Percentiles rank a stretch among this genome's conserved stretches.
These are phyloP conservation scores for Cladophialophora exuberans DNA, from an alignment of 2,329 filamentous ascomycete species.

Conservation along the genomic window DNA sequence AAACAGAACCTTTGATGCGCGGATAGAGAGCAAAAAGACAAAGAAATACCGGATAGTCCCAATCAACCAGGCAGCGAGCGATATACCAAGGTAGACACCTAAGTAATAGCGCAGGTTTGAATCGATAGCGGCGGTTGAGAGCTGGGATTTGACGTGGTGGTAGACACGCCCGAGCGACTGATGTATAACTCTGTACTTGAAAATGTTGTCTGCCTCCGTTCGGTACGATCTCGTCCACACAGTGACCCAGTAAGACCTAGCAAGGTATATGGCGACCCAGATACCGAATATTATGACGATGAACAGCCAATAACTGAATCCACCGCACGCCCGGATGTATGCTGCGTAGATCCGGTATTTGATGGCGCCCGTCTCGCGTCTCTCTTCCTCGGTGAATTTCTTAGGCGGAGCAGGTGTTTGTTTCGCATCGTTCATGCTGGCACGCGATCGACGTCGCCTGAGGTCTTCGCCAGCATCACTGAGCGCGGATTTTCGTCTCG, in stretches of 20 bases:
- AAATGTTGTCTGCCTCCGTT: slow-evolving; percentile 29
- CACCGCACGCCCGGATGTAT: slow-evolving; percentile 70
- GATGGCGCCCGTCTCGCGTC: slow-evolving; percentile 70
- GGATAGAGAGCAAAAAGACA: slow-evolving; percentile 67
- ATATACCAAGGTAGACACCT: slow-evolving; percentile 66
- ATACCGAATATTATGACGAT: slow-evolving; percentile 28
- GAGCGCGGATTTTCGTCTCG: slow-evolving; percentile 23
- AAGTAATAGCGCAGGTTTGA: slow-evolving; percentile 65
- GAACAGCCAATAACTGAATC: slow-evolving; percentile 42
- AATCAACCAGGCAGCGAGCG: slow-evolving; percentile 56
- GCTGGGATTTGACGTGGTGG: slow-evolving; percentile 25
- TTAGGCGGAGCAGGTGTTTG: slow-evolving; percentile 55
- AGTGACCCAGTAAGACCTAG: slow-evolving; percentile 52
- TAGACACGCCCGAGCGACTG: slow-evolving; percentile 22
- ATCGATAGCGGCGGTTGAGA: slow-evolving; percentile 24
- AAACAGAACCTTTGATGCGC: slow-evolving; percentile 71
- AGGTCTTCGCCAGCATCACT: slow-evolving; percentile 20
- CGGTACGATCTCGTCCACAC: slow-evolving; percentile 48
- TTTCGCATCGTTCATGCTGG: slow-evolving; percentile 34
- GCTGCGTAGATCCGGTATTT: slow-evolving; percentile 67
- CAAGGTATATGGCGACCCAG: slow-evolving; percentile 30
- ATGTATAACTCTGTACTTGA: slow-evolving; percentile 16
- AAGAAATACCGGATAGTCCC: slow-evolving; percentile 66
- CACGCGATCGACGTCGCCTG: slow-evolving; percentile 22
- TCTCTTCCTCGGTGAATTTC: slow-evolving; percentile 77